A percentile compares a stretch with the other conserved stretches of the same genome.
phyloP scores from a whole-genome alignment of 495 filamentous ascomycete genomes.

The Usnea hakonensis region DNA sequence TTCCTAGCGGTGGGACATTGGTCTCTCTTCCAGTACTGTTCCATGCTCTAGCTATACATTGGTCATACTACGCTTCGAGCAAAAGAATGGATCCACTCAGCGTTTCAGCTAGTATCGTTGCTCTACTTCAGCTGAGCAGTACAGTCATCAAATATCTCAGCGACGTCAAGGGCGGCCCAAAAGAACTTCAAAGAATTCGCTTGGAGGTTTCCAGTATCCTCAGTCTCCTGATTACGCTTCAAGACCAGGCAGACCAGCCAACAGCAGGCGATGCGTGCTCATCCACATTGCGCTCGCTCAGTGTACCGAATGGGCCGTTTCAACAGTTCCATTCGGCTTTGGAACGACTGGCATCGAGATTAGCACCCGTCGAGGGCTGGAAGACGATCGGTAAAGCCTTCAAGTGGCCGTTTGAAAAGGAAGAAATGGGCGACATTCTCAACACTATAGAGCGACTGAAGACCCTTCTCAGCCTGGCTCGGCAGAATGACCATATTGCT shows the following conservation, averaged over 20 bases:
- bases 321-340: not conserved
- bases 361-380: not conserved
- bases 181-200: not conserved
- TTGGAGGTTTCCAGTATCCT: not conserved
- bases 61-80: too few relatives aligned
- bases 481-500: slow-evolving; percentile 2
- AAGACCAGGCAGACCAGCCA: not conserved
- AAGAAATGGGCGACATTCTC: not conserved
- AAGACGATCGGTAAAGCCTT: not conserved
- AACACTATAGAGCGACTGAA: slow-evolving; percentile 3
- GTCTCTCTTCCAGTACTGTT: too few relatives aligned
- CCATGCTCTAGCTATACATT: too few relatives aligned
- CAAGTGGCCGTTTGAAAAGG: not conserved
- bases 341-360: not conserved
- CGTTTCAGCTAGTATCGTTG: slow-evolving; percentile 1
- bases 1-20: too few relatives aligned
- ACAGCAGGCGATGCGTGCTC: not conserved
- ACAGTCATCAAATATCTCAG: slow-evolving; percentile 7
- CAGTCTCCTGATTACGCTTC: not conserved
- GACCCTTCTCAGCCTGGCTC: not conserved
- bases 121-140: not conserved
- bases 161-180: not conserved
- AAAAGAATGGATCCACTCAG: slow-evolving; percentile 12
- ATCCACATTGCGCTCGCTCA: not conserved
- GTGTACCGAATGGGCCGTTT: not conserved